A percentile compares a stretch with the other conserved stretches of the same genome.
Conservation (phyloP, 2,329 filamentous ascomycete genomes). For the Aurifilum marmelostoma region DNA sequence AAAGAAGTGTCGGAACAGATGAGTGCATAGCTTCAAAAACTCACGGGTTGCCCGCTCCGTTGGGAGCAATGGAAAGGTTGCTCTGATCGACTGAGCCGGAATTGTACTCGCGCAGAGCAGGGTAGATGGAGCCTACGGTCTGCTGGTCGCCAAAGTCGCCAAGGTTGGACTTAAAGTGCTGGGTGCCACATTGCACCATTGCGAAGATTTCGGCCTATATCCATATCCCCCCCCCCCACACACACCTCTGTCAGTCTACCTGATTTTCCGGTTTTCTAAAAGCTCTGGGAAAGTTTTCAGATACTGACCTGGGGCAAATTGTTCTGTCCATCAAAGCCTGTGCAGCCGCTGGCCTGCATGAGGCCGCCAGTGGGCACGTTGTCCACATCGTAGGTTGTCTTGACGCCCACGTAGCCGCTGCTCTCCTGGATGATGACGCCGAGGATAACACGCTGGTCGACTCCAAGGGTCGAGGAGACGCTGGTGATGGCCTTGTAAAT, state of each 20-base stretch:
- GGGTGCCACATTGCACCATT: slow-evolving; percentile 32
- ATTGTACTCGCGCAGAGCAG: slow-evolving; percentile 46
- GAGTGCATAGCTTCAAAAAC: not conserved
- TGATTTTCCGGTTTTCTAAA: not conserved
- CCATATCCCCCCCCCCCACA: no score
- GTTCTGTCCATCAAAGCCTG: slow-evolving; percentile 40
- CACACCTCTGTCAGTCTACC: not conserved
- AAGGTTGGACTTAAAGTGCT: slow-evolving; percentile 38
- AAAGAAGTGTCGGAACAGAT: not conserved
- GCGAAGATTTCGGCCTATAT: slow-evolving; percentile 11
- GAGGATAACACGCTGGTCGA: slow-evolving; percentile 44
- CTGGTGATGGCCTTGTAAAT: slow-evolving; percentile 40
- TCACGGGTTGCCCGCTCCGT: slow-evolving; percentile 17
- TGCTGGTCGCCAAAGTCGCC: slow-evolving; percentile 35
- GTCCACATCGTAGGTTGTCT: slow-evolving; percentile 41
- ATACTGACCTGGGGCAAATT: slow-evolving; percentile 37
- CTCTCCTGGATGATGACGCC: slow-evolving; percentile 48
- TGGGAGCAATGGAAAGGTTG: slow-evolving; percentile 40
- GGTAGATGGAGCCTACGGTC: slow-evolving; percentile 41
- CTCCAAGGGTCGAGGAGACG: slow-evolving; percentile 37
- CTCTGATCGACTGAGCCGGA: slow-evolving; percentile 41
- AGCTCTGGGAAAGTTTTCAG: no score
- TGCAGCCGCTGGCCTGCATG: slow-evolving; percentile 44
- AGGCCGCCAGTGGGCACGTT: slow-evolving; percentile 42
- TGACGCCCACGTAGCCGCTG: slow-evolving; percentile 43